Percentiles rank a stretch among this genome's conserved stretches.
Evolutionary conservation across 768 basidiomycete species (phyloP).

Genomic region (Boletus pseudopeckii): DNA sequence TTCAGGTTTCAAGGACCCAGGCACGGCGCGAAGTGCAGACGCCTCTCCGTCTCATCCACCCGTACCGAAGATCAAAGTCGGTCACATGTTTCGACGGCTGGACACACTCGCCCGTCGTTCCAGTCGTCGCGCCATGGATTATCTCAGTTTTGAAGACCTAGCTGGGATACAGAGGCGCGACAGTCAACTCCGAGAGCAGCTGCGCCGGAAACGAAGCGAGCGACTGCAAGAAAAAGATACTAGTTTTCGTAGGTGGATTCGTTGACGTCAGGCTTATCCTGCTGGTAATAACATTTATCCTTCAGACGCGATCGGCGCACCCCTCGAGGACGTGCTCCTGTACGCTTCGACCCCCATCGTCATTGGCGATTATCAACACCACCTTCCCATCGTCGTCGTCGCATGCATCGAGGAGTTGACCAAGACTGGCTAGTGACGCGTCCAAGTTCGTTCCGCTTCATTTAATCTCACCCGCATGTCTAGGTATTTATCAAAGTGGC

Average conservation of each 20-base stretch:
- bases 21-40: not conserved
- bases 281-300: not conserved
- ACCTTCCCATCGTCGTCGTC: conserved; percentile 38
- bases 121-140: conserved; percentile 26
- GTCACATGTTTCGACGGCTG: conserved; percentile 25
- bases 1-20: not conserved
- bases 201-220: conserved; percentile 17
- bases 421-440: conserved; percentile 34
- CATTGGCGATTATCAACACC: conserved; percentile 37
- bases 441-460: not conserved
- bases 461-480: not conserved
- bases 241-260: conserved; percentile 24
- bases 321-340: conserved; percentile 33
- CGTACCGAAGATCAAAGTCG: conserved; percentile 18
- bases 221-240: conserved; percentile 21
- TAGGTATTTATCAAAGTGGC: conserved; percentile 43
- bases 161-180: conserved; percentile 16
- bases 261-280: not conserved
- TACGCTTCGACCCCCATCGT: conserved; percentile 32
- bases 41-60: conserved; percentile 1
- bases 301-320: conserved; percentile 37
- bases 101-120: conserved; percentile 24
- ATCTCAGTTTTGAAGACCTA: conserved; percentile 24
- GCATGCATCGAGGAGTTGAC: conserved; percentile 46
- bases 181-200: conserved; percentile 22